Conservation (phyloP, 805 yeast species). For the Yarrowia sp. region DNA sequence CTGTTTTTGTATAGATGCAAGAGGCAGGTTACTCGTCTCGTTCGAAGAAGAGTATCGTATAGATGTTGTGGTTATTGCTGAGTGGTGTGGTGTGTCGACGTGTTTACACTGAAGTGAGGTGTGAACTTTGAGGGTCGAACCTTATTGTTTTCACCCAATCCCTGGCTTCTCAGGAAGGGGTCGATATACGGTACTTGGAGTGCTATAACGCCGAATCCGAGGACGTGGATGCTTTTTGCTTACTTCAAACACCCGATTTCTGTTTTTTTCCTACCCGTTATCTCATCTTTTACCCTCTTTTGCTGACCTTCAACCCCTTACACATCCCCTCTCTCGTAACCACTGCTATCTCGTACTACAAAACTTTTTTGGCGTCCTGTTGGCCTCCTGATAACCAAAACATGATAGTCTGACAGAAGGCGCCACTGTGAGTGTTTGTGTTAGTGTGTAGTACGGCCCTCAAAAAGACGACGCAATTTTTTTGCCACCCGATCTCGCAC, state of each 20-base stretch:
- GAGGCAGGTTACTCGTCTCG: not conserved
- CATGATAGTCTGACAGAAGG: not conserved
- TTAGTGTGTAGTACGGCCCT: too few relatives aligned
- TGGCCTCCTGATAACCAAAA: not conserved
- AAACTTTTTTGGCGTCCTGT: not conserved
- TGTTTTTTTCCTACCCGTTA: not conserved
- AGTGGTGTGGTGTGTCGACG: slow-evolving; percentile 17
- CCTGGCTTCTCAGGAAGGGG: not conserved
- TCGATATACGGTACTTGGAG: not conserved
- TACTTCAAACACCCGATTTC: not conserved
- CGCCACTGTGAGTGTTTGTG: not conserved
- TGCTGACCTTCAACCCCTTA: not conserved
- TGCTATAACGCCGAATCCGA: not conserved
- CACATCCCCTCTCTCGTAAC: not conserved
- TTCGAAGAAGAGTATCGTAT: not conserved
- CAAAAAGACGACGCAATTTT: too few relatives aligned
- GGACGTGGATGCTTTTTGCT: not conserved
- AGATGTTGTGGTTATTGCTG: slow-evolving; percentile 2
- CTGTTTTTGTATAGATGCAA: not conserved
- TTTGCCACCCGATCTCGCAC: not conserved
- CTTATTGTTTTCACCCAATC: slow-evolving; percentile 22
- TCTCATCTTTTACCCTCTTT: not conserved
- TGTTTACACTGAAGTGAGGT: slow-evolving; percentile 1
- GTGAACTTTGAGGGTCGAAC: slow-evolving; percentile 3
- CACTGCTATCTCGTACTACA: not conserved